Conservation (phyloP, 1,284 basidiomycete genomes). For the Rugosomyces carneus region DNA sequence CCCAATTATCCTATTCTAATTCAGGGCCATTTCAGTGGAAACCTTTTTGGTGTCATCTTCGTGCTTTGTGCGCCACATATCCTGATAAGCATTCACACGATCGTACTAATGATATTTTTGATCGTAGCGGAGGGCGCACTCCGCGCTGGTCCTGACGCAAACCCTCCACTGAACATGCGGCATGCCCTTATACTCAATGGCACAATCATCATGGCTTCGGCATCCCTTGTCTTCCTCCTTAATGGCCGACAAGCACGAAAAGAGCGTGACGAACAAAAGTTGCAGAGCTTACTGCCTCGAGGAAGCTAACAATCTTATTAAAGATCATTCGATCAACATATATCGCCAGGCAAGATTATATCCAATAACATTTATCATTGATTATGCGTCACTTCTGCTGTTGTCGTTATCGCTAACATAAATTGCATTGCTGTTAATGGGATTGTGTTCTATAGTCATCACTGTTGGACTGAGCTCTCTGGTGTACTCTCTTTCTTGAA, state of each 20-base stretch:
- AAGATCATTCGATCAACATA: not conserved
- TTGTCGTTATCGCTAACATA: not conserved
- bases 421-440: no score
- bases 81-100: not conserved
- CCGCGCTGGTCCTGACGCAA: slow-evolving; percentile 48
- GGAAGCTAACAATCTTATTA: not conserved
- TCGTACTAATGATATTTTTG: slow-evolving; percentile 1
- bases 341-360: no score
- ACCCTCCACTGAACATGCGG: slow-evolving; percentile 67
- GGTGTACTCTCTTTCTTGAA: slow-evolving; percentile 42
- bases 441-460: no score
- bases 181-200: slow-evolving; percentile 60
- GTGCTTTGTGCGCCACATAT: slow-evolving; percentile 45
- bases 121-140: slow-evolving; percentile 54
- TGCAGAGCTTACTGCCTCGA: slow-evolving; percentile 15
- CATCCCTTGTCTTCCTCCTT: slow-evolving; percentile 39
- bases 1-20: not conserved
- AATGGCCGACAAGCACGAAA: slow-evolving; percentile 55
- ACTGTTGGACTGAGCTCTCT: not conserved
- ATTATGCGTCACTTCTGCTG: not conserved
- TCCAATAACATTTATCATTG: no score
- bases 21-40: slow-evolving; percentile 44
- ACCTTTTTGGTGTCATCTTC: slow-evolving; percentile 58
- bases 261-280: slow-evolving; percentile 47
- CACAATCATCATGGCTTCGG: slow-evolving; percentile 33